Base-by-base conservation (phyloP, 139 green algal genomes). In the Volvox reticuliferus region DNA sequence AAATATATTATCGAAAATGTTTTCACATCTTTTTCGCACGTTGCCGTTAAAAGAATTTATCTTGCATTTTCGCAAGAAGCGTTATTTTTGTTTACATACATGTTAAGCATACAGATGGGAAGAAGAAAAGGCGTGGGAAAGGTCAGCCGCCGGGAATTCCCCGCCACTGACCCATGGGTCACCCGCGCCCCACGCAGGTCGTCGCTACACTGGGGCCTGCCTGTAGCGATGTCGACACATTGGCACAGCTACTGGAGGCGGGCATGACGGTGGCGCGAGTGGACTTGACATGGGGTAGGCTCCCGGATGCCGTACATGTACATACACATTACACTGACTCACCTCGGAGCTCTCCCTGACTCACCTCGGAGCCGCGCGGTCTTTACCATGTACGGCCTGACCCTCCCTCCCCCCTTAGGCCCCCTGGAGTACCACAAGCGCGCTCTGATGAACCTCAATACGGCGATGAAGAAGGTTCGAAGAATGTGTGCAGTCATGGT, bases 401-500 rank as follows among this genome's bases (percentile, higher is more conserved):
- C 65, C 65, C 65, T 30, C 65, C 21, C 65, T 24, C 65, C 21
- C 24, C 65, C 24, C 65, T 6, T 55, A 90, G 84, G 86, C 17
- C 68, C 75, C 12, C 88, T 95, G 79, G 92, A 96, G 36, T 97
- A 96, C 86, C 96, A 98, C 88, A 94, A 94, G 50, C 35, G 81
- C 14, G 94, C 94, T 16, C 88, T 99, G 69, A 33, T 89, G 19
- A 99, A 99, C 82, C 88, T 99, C 67, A 77, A 91, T 0, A 35
- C 33, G 32, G 97, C 97, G 33, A 95, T 97, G 92, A 91, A 91
- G 67, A 79, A 79, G 30, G 97, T 96, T 3, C 87, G 93, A n/a
- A 88, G 87, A n/a, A 91, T 99, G 89, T 98, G 97, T 92, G 96
- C 95, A 0, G 95, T 97, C 73, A 87, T 99, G 87, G 87, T 91